A percentile compares a stretch with the other conserved stretches of the same genome.
Conservation (phyloP, 164 flowering plant genomes). For the Dillenia suffruticosa region DNA sequence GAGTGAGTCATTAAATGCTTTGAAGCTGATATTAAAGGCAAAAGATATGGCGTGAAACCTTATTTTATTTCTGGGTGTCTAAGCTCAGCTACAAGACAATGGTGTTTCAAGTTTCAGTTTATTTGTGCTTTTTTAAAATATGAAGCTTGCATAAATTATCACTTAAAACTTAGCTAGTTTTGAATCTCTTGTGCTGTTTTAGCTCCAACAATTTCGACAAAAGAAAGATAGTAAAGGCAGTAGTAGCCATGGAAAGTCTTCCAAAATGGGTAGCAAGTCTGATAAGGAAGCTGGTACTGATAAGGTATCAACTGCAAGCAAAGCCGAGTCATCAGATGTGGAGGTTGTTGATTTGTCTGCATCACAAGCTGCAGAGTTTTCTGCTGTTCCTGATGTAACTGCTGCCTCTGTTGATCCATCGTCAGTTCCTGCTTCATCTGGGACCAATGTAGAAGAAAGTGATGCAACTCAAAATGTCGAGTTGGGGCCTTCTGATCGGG, state of each 20-base stretch:
- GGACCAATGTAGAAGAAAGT: neutral
- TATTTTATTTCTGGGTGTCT: neutral
- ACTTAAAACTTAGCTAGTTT: neutral
- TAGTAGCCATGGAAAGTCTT: slow-evolving; percentile 46
- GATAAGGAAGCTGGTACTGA: slow-evolving; percentile 34
- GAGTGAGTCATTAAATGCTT: too few relatives aligned
- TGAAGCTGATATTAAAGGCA: too few relatives aligned
- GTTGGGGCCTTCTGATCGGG: slow-evolving; percentile 7
- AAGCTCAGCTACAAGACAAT: neutral
- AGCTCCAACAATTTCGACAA: slow-evolving; percentile 90
- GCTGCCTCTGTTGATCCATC: slow-evolving; percentile 4
- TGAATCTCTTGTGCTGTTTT: slow-evolving; percentile 12
- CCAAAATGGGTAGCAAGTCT: slow-evolving; percentile 43
- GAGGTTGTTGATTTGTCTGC: slow-evolving; percentile 14
- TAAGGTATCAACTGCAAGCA: slow-evolving; percentile 9
- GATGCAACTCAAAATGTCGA: slow-evolving; percentile 3
- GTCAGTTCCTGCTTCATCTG: neutral
- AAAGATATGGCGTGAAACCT: neutral
- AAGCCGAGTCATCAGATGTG: slow-evolving; percentile 11
- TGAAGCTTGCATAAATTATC: too few relatives aligned
- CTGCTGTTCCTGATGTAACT: slow-evolving; percentile 18
- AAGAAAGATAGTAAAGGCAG: slow-evolving; percentile 72
- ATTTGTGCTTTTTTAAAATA: neutral
- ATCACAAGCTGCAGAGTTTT: slow-evolving; percentile 17
- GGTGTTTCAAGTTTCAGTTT: neutral